A percentile compares a stretch with the other conserved stretches of the same genome.
These are phyloP conservation scores for Fraxinus baroniana DNA, from an alignment of 305 asterid genomes.

Conservation along the genomic window DNA sequence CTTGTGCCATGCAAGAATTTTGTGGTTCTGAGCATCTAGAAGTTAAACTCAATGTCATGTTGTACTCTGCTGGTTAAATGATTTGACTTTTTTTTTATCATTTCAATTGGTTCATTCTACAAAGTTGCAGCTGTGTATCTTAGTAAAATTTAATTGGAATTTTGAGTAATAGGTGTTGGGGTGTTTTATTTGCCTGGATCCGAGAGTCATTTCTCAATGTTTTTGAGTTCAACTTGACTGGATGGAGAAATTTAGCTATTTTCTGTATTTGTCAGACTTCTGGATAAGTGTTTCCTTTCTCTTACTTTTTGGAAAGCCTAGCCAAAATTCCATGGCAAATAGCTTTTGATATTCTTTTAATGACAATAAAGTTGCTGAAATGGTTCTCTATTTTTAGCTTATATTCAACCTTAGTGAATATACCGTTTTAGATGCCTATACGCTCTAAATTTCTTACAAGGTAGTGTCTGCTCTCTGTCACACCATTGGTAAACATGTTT, in stretches of 20 bases:
- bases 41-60: slow-evolving; percentile 2
- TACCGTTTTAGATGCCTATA: not conserved
- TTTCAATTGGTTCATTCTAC: not conserved
- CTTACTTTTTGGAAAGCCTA: not conserved
- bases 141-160: not conserved
- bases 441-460: not conserved
- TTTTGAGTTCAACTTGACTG: not conserved
- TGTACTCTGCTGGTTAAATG: slow-evolving; percentile 10
- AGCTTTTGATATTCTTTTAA: not conserved
- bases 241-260: not conserved
- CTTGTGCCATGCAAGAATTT: not conserved
- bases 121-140: not conserved
- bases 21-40: slow-evolving; percentile 11
- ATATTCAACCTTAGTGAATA: not conserved
- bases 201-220: not conserved
- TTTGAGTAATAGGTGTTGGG: not conserved
- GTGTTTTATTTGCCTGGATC: not conserved
- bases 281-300: not conserved
- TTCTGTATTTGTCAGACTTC: not conserved
- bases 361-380: not conserved
- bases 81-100: slow-evolving; percentile 8
- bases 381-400: not conserved
- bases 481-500: not conserved
- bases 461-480: not conserved
- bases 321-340: not conserved